phyloP scores from a whole-genome alignment of 177 flowering plant genomes.

The Vitis hybrid region DNA sequence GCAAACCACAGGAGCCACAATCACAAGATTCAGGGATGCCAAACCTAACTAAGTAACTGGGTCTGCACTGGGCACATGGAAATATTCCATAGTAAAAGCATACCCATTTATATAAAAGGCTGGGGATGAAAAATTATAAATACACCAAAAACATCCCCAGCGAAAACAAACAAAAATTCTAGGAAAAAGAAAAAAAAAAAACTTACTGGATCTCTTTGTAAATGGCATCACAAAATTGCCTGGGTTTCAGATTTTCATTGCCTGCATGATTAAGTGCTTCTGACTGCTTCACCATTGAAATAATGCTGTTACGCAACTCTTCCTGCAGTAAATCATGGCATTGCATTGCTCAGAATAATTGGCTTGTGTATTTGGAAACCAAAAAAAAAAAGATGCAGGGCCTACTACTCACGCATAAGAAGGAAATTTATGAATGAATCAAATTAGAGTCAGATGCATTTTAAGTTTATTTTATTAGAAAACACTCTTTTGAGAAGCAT shows the following conservation, averaged over 20 bases:
- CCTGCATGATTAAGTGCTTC: slow-evolving; percentile 67
- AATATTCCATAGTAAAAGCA: too few relatives aligned
- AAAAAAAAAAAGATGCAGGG: background rate
- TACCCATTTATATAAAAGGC: too few relatives aligned
- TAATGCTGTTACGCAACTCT: slow-evolving; percentile 60
- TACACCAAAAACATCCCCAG: too few relatives aligned
- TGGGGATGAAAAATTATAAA: too few relatives aligned
- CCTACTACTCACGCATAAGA: background rate
- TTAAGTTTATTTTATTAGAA: too few relatives aligned
- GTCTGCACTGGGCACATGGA: too few relatives aligned
- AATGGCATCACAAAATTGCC: slow-evolving; percentile 87
- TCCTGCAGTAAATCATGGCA: slow-evolving; percentile 49
- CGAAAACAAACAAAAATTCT: background rate
- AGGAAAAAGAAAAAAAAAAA: background rate
- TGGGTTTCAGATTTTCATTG: slow-evolving; percentile 72
- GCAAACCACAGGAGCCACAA: too few relatives aligned
- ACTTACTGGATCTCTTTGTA: slow-evolving; percentile 77
- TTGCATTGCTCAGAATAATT: slow-evolving; percentile 1
- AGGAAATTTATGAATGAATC: too few relatives aligned
- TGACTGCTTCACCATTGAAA: slow-evolving; percentile 67
- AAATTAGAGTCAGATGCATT: too few relatives aligned
- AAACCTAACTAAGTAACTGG: too few relatives aligned
- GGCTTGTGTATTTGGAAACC: background rate
- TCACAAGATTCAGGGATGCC: too few relatives aligned
- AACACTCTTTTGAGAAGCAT: too few relatives aligned